These are phyloP conservation scores for Blepharisma japonicum DNA, from an alignment of 73 alveolate genomes.

Conservation along the genomic window DNA sequence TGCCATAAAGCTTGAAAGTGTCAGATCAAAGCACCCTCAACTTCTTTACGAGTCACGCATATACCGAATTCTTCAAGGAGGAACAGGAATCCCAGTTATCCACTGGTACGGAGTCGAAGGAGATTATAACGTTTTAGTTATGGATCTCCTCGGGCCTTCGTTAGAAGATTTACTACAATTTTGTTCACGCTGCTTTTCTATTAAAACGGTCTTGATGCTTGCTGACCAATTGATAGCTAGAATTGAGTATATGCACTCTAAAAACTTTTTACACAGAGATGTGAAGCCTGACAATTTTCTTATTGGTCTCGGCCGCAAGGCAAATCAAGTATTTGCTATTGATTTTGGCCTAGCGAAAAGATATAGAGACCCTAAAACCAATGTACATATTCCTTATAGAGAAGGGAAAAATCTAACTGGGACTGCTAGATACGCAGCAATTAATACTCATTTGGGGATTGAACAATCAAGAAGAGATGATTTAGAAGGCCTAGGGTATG, in stretches of 20 bases:
- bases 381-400: constrained; percentile 41
- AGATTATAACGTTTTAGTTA: constrained; percentile 74
- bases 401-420: constrained; percentile 25
- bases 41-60: constrained; percentile 42
- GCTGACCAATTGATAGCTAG: constrained; percentile 84
- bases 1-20: constrained; percentile 66
- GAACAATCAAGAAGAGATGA: constrained; percentile 77
- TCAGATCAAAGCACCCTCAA: constrained; percentile 49
- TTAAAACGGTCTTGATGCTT: constrained; percentile 77
- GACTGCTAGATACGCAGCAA: constrained; percentile 69
- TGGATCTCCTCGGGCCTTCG: constrained; percentile 87
- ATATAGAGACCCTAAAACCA: constrained; percentile 52
- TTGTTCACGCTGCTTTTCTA: constrained; percentile 69
- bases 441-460: constrained; percentile 60
- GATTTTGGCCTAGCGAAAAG: constrained; percentile 95
- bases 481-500: constrained; percentile 66
- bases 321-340: constrained; percentile 65
- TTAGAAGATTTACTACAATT: constrained; percentile 74
- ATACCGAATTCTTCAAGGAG: constrained; percentile 58
- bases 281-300: constrained; percentile 85
- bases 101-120: constrained; percentile 65
- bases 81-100: constrained; percentile 68
- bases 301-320: constrained; percentile 66
- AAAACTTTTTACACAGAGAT: constrained; percentile 90
- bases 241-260: constrained; percentile 80